Conservation (phyloP, 768 basidiomycete species). For the Auricularia sp. region DNA sequence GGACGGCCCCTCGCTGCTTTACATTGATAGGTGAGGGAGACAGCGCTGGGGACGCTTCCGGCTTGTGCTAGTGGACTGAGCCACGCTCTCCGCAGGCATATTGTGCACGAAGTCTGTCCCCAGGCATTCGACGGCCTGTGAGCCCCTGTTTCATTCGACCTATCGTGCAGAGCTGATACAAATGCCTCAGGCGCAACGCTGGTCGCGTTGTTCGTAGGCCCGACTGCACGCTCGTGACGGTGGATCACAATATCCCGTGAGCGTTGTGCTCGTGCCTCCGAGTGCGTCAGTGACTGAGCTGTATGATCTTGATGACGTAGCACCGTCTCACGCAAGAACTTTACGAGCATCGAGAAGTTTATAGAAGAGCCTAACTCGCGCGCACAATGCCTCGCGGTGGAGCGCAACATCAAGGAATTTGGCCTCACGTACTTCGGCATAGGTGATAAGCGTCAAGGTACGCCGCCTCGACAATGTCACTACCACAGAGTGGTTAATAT, state of each 20-base stretch:
- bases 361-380: constrained; percentile 79
- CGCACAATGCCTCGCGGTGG: constrained; percentile 71
- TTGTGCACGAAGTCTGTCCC: constrained; percentile 84
- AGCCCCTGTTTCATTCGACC: constrained; percentile 17
- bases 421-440: constrained; percentile 88
- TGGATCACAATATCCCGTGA: constrained; percentile 82
- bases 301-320: constrained; percentile 25
- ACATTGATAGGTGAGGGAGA: constrained; percentile 59
- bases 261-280: constrained; percentile 13
- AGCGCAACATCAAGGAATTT: constrained; percentile 86
- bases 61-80: constrained; percentile 3
- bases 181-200: constrained; percentile 48
- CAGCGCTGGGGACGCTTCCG: no score
- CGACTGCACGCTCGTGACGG: constrained; percentile 82
- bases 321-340: constrained; percentile 64
- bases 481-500: neutral
- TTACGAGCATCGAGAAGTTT: constrained; percentile 58
- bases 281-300: no score
- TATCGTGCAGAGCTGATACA: constrained; percentile 7
- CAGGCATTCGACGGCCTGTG: constrained; percentile 86
- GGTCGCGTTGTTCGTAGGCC: constrained; percentile 68
- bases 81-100: constrained; percentile 27
- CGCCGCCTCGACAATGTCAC: constrained; percentile 5
- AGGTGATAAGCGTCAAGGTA: constrained; percentile 80
- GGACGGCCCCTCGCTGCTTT: constrained; percentile 70